Conservation (phyloP, 2,329 filamentous ascomycete species). For the Xylariales sp. region DNA sequence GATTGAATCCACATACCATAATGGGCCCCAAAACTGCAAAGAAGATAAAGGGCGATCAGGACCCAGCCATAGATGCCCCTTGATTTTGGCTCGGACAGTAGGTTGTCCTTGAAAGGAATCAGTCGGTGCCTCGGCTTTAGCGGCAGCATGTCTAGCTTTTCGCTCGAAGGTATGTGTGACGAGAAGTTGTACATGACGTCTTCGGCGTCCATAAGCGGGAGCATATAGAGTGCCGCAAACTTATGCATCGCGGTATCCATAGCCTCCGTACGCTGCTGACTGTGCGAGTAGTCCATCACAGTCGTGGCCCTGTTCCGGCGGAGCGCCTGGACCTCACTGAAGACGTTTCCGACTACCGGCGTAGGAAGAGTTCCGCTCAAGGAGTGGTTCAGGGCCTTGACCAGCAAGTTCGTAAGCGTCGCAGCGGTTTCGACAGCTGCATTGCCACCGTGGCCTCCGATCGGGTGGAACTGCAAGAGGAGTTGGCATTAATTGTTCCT, state of each 20-base stretch:
- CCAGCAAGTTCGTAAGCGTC: neutral
- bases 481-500: neutral
- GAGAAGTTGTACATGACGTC: conserved; percentile 2
- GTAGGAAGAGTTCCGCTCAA: too few relatives aligned
- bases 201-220: neutral
- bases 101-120: neutral
- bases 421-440: neutral
- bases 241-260: neutral
- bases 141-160: neutral
- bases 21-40: neutral
- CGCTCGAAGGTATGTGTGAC: neutral
- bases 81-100: neutral
- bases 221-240: neutral
- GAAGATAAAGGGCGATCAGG: neutral
- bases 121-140: neutral
- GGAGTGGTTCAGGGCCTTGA: too few relatives aligned
- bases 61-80: neutral
- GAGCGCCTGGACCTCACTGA: neutral
- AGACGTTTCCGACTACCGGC: neutral
- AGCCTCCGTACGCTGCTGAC: neutral
- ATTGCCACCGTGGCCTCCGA: neutral
- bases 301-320: neutral
- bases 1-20: conserved; percentile 1
- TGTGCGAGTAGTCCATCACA: neutral
- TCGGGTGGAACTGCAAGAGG: neutral